Percentiles rank a stretch among this genome's conserved stretches.
Conservation (phyloP, 1,139 yeast genomes). For the Hyphopichia buzzinii region DNA sequence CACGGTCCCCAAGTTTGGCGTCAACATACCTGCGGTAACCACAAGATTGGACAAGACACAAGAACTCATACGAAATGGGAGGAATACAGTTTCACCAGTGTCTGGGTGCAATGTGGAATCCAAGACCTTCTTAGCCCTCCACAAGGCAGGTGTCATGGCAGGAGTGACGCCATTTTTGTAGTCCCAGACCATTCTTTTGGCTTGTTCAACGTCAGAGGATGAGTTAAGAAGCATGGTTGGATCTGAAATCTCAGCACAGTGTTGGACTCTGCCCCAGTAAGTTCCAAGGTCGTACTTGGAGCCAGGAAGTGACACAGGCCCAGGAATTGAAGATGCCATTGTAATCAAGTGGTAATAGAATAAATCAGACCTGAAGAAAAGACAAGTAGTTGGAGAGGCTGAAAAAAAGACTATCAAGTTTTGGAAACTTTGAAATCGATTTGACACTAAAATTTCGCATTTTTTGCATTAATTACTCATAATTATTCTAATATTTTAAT, state of each 20-base stretch:
- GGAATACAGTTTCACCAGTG: constrained; percentile 85
- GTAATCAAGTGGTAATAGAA: constrained; percentile 2
- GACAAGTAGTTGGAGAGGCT: neutral
- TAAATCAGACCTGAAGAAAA: too few species aligned
- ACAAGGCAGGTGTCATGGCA: constrained; percentile 73
- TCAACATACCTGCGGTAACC: constrained; percentile 96
- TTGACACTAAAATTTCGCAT: too few species aligned
- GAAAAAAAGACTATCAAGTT: neutral
- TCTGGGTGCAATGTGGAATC: constrained; percentile 94
- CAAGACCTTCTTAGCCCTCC: constrained; percentile 83
- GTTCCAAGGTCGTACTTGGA: constrained; percentile 76
- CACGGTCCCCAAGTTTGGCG: constrained; percentile 84
- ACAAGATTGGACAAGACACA: constrained; percentile 91
- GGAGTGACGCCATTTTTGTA: constrained; percentile 66
- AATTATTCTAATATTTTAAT: too few species aligned
- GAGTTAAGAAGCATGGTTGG: constrained; percentile 87
- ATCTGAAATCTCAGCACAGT: constrained; percentile 89
- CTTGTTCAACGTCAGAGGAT: constrained; percentile 55
- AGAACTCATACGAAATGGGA: constrained; percentile 96
- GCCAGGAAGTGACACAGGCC: constrained; percentile 73
- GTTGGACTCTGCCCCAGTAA: constrained; percentile 91
- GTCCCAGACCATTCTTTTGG: constrained; percentile 65
- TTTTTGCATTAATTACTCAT: too few species aligned
- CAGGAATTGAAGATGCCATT: constrained; percentile 92
- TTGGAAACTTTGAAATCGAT: too few species aligned